Conservation (phyloP, 768 basidiomycete species). For the Dioszegia crocea region DNA sequence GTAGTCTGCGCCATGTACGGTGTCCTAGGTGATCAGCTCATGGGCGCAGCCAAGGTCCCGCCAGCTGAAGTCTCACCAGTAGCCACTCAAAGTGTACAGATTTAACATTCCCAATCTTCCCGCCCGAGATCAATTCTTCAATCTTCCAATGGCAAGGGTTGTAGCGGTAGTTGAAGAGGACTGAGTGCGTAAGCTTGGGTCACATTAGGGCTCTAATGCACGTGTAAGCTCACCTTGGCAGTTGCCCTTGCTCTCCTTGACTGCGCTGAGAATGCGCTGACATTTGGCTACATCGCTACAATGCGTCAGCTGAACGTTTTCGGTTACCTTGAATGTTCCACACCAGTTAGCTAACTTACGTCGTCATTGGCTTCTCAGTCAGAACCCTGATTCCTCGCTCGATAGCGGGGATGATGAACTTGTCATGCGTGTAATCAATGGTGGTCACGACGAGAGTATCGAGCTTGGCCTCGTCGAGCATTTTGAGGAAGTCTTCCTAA, state of each 20-base stretch:
- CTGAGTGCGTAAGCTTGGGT: slow-evolving; percentile 47
- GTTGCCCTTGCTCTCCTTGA: slow-evolving; percentile 52
- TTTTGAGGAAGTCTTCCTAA: slow-evolving; percentile 53
- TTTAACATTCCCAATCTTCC: slow-evolving; percentile 56
- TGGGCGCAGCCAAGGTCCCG: neutral
- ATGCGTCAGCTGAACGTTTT: slow-evolving; percentile 1
- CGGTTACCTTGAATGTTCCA: too few species aligned
- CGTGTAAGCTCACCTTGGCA: slow-evolving; percentile 27
- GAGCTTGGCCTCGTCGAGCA: slow-evolving; percentile 55
- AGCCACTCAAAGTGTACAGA: slow-evolving; percentile 59
- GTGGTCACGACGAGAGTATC: slow-evolving; percentile 57
- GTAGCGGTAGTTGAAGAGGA: slow-evolving; percentile 47
- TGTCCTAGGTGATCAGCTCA: slow-evolving; percentile 45
- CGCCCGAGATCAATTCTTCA: slow-evolving; percentile 54
- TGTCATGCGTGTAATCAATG: slow-evolving; percentile 55
- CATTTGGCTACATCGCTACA: slow-evolving; percentile 54
- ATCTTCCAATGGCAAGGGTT: slow-evolving; percentile 57
- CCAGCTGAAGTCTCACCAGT: slow-evolving; percentile 34
- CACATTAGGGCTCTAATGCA: slow-evolving; percentile 4
- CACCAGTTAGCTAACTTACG: slow-evolving; percentile 29
- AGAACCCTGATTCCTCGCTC: slow-evolving; percentile 50
- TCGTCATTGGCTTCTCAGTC: slow-evolving; percentile 60
- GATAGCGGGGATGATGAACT: slow-evolving; percentile 54
- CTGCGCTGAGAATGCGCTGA: slow-evolving; percentile 54
- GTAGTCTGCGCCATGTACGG: slow-evolving; percentile 58